Conservation (phyloP, 306 rosid species). For the cucumber (Cucumis sativus) region Cucumber_9930_V3 NC_026659.2:1144501-1145000, state of each 20-base stretch:
- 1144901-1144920: not conserved
- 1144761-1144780: not conserved
- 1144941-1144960: not conserved
- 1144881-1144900: not conserved
- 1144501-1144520: too few species aligned
- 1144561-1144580: not conserved
- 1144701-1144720: not conserved
- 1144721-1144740: not conserved
- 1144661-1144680: not conserved
- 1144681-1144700: not conserved
- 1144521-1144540: not conserved
- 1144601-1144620: not conserved
- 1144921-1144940: not conserved
- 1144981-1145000: slow-evolving; percentile 31
- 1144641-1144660: not conserved
- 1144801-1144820: not conserved
- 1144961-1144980: slow-evolving; percentile 74
- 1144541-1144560: too few species aligned
- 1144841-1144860: not conserved
- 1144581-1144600: not conserved
- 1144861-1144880: not conserved
- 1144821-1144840: not conserved
- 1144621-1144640: not conserved
- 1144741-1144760: not conserved
- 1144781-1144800: not conserved